Evolutionary conservation across 257 asterid species (phyloP).

Genomic region (Cinchona pubescens): DNA sequence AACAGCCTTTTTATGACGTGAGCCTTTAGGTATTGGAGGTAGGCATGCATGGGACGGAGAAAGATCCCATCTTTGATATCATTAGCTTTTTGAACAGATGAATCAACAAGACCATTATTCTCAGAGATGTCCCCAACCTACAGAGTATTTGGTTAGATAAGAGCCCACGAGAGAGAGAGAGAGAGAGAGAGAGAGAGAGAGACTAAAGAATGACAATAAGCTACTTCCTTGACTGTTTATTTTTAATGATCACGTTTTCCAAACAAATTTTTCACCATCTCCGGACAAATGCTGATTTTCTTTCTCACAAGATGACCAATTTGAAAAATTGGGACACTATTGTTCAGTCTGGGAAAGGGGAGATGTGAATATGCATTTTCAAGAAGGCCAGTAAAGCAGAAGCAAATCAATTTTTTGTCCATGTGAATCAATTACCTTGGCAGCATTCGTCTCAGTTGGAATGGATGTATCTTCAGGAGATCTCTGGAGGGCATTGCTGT

Average conservation of each 20-base stretch:
- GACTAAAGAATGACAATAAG: no score
- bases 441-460: conserved; percentile 17
- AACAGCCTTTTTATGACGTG: conserved; percentile 18
- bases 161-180: conserved; percentile 9
- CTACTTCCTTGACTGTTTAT: neutral
- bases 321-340: neutral
- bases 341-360: neutral
- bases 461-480: conserved; percentile 20
- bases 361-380: neutral
- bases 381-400: neutral
- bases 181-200: conserved; percentile 1
- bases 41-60: no score
- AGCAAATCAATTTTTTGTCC: neutral
- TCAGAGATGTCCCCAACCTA: conserved; percentile 42
- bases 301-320: neutral
- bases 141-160: neutral
- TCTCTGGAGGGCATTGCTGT: conserved; percentile 13
- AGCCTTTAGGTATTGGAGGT: conserved; percentile 18
- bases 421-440: conserved; percentile 38
- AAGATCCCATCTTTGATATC: conserved; percentile 25
- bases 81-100: conserved; percentile 22
- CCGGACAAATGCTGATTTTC: conserved; percentile 4
- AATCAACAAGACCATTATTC: conserved; percentile 20
- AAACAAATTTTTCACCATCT: neutral
- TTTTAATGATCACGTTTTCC: neutral